Conservation (phyloP, 2,329 filamentous ascomycete genomes). For the Colletotrichum filicis region DNA sequence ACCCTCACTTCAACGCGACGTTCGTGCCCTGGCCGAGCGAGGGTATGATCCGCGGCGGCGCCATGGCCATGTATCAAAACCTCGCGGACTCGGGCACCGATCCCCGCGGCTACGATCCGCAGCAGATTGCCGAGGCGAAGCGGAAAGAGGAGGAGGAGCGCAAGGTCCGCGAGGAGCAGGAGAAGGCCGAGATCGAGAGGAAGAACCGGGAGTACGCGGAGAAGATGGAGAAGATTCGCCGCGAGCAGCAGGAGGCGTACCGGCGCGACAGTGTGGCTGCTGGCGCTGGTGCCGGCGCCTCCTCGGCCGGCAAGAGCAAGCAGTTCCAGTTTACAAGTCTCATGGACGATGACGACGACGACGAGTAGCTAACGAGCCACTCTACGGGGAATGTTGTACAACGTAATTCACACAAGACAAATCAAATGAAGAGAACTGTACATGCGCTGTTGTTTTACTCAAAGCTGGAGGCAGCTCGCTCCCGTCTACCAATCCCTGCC, state of each 20-base stretch:
- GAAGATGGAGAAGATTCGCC: constrained; percentile 52
- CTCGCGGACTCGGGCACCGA: constrained; percentile 72
- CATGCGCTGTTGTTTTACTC: not conserved
- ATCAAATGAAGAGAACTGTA: not conserved
- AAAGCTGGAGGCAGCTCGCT: not conserved
- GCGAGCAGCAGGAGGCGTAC: constrained; percentile 51
- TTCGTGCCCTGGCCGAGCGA: constrained; percentile 84
- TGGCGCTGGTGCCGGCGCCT: constrained; percentile 34
- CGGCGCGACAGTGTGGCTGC: constrained; percentile 38
- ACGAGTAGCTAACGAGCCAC: constrained; percentile 39
- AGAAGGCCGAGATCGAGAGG: constrained; percentile 56
- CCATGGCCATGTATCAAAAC: constrained; percentile 72
- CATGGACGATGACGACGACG: constrained; percentile 63
- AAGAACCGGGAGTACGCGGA: constrained; percentile 52
- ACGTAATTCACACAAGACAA: not conserved
- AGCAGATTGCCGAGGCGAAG: constrained; percentile 62
- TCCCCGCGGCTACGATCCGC: constrained; percentile 69
- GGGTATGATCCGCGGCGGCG: constrained; percentile 75
- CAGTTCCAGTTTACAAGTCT: constrained; percentile 68
- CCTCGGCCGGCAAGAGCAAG: constrained; percentile 53
- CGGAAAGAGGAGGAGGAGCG: constrained; percentile 61
- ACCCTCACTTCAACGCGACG: constrained; percentile 65
- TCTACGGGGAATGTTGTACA: not conserved
- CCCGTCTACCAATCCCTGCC: constrained; percentile 12
- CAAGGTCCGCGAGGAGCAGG: constrained; percentile 47